Base-by-base conservation (phyloP, 2,329 filamentous ascomycete genomes). In the Chaetomium sp. region DNA sequence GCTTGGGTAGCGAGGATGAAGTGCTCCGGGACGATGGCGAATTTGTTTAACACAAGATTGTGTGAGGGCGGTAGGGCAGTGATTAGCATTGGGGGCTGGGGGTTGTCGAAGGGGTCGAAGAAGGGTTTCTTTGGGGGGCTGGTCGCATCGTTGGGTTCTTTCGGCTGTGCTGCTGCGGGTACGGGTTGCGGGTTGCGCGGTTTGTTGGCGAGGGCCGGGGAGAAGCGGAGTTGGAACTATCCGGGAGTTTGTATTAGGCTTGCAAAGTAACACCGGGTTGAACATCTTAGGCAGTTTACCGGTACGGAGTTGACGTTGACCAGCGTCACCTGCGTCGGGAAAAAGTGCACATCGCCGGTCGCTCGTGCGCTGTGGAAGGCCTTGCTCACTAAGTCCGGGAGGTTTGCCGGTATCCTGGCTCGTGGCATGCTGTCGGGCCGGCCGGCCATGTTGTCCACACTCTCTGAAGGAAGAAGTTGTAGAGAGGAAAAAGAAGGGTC, bases 221-320 rank as follows among this genome's bases (percentile, higher is more conserved):
- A 86, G 73, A 82, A 89, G 51, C 86, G 84, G 2, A 90, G 73
- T 71, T 90, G 87, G 66, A 89, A 88, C 85, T 88, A 59, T 4
- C 43, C 6, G 9, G 12, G 7, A 44, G 19, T 33, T 1, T 49
- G 14, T 2, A 12, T 49, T 37, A 4, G 19, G 45, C 40, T 40
- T 33, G 11, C 9, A 8, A 5, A 14, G 11, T 36, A 8, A 27
- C 9, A 8, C 36, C 2, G 0, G 40, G 7, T 42, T 27, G 34
- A 19, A n/a, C 37, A 44, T 27, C 11, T 7, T 5, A 32, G 52
- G 35, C 27, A n/a, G 66, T 74, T 14, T 64, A 80, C 78, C 0
- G 74, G 74, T 36, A 75, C 67, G 27, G 70, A 68, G 60, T 72
- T 70, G 44, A 75, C 70, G 41, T 67, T 68, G 47, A 83, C 64